These are phyloP conservation scores for Tephrocybe rancida DNA, from an alignment of 768 basidiomycete species.

Conservation along the genomic window DNA sequence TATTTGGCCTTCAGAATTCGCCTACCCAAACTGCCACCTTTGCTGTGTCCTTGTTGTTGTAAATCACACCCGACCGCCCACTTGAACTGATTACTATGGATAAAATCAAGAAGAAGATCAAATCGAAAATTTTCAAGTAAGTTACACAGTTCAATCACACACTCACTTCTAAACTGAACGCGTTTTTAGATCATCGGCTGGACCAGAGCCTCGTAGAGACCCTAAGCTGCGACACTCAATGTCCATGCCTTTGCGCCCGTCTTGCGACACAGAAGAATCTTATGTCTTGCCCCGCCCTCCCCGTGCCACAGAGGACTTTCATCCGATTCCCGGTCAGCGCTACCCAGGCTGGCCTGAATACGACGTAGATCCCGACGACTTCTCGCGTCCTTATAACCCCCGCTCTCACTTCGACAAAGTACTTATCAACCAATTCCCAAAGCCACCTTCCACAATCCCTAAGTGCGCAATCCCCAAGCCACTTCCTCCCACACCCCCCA, in stretches of 20 bases:
- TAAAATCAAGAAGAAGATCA: slow-evolving; percentile 18
- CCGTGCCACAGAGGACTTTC: neutral
- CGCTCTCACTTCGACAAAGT: slow-evolving; percentile 9
- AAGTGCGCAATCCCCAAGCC: neutral
- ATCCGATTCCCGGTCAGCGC: neutral
- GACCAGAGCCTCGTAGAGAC: slow-evolving; percentile 6
- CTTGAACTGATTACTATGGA: slow-evolving; percentile 9
- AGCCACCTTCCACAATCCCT: slow-evolving; percentile 6
- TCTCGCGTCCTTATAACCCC: neutral
- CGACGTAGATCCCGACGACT: slow-evolving; percentile 1
- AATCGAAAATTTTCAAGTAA: slow-evolving; percentile 18
- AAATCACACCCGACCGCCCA: neutral
- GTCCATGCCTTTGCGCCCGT: slow-evolving; percentile 25
- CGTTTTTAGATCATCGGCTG: slow-evolving; percentile 4
- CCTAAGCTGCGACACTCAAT: slow-evolving; percentile 18
- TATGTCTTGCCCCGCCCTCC: neutral
- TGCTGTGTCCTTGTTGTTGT: neutral
- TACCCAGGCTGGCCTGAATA: slow-evolving; percentile 7
- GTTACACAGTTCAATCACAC: neutral
- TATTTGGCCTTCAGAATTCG: no score
- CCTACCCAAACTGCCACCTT: no score
- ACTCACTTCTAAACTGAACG: neutral
- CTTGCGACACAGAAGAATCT: slow-evolving; percentile 18
- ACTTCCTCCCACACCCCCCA: neutral
- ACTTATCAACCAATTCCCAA: slow-evolving; percentile 13